A percentile compares a stretch with the other conserved stretches of the same genome.
phyloP scores from a whole-genome alignment of 192 early-diverging fungal genomes.

The Mycoemilia scoparia region DNA sequence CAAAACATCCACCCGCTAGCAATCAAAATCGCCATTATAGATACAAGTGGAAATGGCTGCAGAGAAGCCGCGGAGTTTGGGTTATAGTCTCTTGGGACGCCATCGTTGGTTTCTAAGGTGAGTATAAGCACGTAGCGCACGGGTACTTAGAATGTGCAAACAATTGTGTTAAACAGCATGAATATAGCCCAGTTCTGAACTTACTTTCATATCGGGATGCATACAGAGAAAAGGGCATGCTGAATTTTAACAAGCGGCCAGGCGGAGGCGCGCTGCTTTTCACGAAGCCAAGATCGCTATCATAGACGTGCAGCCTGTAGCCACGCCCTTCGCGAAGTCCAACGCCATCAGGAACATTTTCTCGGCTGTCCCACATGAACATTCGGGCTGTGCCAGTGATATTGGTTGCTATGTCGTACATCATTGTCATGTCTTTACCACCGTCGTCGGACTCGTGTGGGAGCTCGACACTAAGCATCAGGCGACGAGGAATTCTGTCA shows the following conservation, averaged over 20 bases:
- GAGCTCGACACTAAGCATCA: conserved; percentile 29
- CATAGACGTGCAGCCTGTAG: conserved; percentile 30
- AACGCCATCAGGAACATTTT: conserved; percentile 27
- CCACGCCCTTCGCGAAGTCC: conserved; percentile 31
- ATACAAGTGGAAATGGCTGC: conserved; percentile 9
- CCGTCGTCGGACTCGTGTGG: conserved; percentile 21
- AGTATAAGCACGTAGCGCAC: too few species aligned
- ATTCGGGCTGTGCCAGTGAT: conserved; percentile 17
- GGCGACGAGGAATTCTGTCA: conserved; percentile 23
- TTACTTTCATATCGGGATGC: conserved; percentile 23
- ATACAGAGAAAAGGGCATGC: conserved; percentile 30
- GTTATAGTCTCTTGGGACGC: conserved; percentile 25
- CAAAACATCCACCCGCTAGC: conserved; percentile 6
- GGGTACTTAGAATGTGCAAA: too few species aligned
- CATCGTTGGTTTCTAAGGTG: conserved; percentile 30
- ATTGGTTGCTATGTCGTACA: conserved; percentile 29
- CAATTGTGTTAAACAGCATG: too few species aligned
- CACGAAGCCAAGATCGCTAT: conserved; percentile 26
- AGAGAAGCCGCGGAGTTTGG: conserved; percentile 15
- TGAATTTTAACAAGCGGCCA: conserved; percentile 26
- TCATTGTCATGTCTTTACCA: too few species aligned
- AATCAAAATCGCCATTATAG: conserved; percentile 2
- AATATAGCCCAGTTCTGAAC: too few species aligned
- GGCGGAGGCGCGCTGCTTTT: conserved; percentile 29
- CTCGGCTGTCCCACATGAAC: conserved; percentile 31